These are phyloP conservation scores for Beauveria bassiana DNA, from an alignment of 2,329 filamentous ascomycete genomes.

Conservation along the genomic window DNA sequence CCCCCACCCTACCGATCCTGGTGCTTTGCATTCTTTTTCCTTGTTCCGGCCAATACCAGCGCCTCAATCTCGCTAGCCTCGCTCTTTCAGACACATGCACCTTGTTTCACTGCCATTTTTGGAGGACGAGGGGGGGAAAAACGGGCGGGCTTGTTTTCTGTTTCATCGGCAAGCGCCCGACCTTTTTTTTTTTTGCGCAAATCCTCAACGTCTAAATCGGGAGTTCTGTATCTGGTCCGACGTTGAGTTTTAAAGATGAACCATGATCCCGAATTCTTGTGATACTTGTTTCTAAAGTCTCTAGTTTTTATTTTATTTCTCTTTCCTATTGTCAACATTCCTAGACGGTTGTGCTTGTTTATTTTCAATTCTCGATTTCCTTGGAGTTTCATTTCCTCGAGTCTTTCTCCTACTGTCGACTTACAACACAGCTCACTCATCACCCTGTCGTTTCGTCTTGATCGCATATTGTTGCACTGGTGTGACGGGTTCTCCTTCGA, in stretches of 20 bases:
- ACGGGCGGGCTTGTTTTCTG: background rate
- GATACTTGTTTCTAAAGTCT: background rate
- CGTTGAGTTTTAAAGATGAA: background rate
- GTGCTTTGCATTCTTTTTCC: background rate
- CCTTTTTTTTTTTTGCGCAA: background rate
- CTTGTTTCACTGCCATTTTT: slow-evolving; percentile 8
- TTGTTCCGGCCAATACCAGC: background rate
- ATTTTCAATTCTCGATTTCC: background rate
- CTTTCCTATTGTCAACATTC: slow-evolving; percentile 6
- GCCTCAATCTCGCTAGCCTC: background rate
- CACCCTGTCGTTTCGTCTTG: background rate
- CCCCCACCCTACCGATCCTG: background rate
- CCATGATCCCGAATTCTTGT: background rate
- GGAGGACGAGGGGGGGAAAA: background rate
- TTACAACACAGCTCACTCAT: background rate
- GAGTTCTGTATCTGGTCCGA: background rate
- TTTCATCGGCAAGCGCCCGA: slow-evolving; percentile 10
- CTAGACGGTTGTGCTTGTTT: slow-evolving; percentile 3
- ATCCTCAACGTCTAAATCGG: background rate
- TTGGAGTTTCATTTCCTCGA: background rate
- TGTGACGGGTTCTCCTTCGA: background rate
- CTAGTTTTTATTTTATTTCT: background rate
- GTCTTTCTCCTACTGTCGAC: background rate
- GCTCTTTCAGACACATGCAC: background rate
- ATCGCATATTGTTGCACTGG: background rate